A percentile compares a stretch with the other conserved stretches of the same genome.
These are phyloP conservation scores for Hanseniaspora pseudoguilliermondii DNA, from an alignment of 805 yeast genomes.

Conservation along the genomic window DNA sequence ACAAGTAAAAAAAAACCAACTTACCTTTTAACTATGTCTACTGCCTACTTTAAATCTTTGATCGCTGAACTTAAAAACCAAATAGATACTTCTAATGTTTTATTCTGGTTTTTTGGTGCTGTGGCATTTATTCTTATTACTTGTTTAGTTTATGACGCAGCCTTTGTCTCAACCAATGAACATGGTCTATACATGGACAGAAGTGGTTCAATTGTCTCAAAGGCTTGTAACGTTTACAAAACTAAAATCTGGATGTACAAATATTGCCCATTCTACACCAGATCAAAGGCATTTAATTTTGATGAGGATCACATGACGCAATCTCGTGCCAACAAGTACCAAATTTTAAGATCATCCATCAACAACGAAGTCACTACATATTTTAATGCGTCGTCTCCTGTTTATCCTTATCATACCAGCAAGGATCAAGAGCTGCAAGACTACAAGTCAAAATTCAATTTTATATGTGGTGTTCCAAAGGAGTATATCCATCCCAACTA, in stretches of 20 bases:
- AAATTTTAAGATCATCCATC: not conserved
- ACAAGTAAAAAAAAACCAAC: no score
- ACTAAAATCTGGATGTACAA: not conserved
- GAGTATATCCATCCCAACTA: not conserved
- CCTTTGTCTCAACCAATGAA: not conserved
- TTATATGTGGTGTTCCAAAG: not conserved
- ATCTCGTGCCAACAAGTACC: not conserved
- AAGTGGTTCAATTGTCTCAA: not conserved
- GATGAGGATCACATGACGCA: not conserved
- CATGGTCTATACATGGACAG: not conserved
- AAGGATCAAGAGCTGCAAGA: not conserved
- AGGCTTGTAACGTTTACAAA: not conserved
- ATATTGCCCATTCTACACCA: not conserved
- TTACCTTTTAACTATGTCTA: no score
- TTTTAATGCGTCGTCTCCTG: not conserved
- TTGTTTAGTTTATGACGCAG: not conserved
- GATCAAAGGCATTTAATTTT: not conserved
- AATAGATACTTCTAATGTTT: not conserved
- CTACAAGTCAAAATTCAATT: not conserved
- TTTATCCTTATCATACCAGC: no score
- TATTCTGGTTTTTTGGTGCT: not conserved
- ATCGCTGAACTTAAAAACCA: not conserved
- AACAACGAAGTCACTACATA: not conserved
- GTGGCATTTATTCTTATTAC: not conserved
- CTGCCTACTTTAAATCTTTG: no score